Evolutionary conservation across 305 asterid genomes (phyloP), one percentile per base, ranked within the genome.

Genomic region (Plantago rigida): DNA sequence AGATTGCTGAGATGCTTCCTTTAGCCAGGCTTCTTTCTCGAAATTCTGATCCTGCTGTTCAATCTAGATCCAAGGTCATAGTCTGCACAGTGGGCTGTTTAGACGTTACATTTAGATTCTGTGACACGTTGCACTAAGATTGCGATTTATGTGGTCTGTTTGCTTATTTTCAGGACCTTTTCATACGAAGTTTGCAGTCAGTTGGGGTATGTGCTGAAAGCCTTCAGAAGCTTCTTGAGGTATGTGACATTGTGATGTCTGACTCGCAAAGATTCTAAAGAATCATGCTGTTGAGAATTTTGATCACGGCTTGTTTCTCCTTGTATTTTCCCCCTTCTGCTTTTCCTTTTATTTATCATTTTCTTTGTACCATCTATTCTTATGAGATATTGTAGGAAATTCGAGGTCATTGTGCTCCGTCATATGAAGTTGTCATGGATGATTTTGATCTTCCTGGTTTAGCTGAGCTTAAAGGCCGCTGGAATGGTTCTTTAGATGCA

Each of bases 1-100:
- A 93, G 79, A 89, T 93, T 73, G 87, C 97, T 57, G 99, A 93
- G 85, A 87, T 93, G 99, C 97, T 93, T 79, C 99, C 99, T 29
- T 89, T 93, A 59, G 99, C 99, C 62, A 85, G 99, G 80, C 95
- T 93, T 72, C 84, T 93, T 76, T 93, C 95, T 69, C 92, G 97
- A 71, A 93, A 84, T 81, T 85, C 99, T 65, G 99, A 93, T 81
- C 99, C 99, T 68, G 99, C 96, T 52, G 95, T 93, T 70, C 96
- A 82, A 70, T 93, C 94, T 31, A 83, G 97, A 79, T 89, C 99
- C 12, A 93, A 93, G 99, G 99, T 92, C 68, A 59, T 73, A 54
- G 4, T 51, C 67, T 56, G 56, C 73, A 69, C 64, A 61, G 39
- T 11, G 48, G 45, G 29, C 10, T 9, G 12, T 26, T 29, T 29